A percentile compares a stretch with the other conserved stretches of the same genome.
These are phyloP conservation scores for Brassica carinata DNA, from an alignment of 345 rosid species.

Conservation along the genomic window DNA sequence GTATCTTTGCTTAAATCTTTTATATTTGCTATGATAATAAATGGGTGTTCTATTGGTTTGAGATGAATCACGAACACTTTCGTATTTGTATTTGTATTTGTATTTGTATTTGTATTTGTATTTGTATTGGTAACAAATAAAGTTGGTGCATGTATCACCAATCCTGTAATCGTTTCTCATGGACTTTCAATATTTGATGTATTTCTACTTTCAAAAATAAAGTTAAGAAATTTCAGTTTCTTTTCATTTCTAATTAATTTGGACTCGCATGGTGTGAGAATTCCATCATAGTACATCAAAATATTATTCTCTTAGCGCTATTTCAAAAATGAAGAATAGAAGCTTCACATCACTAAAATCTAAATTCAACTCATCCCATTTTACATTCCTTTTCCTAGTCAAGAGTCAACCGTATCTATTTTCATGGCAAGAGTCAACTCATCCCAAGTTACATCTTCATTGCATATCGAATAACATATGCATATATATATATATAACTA, in stretches of 20 bases:
- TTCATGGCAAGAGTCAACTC: slow-evolving; percentile 14
- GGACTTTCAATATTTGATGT: neutral
- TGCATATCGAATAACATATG: neutral
- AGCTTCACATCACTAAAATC: slow-evolving; percentile 11
- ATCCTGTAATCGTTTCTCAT: slow-evolving; percentile 18
- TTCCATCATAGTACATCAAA: neutral
- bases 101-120: neutral
- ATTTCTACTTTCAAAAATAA: neutral
- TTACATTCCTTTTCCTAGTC: slow-evolving; percentile 12
- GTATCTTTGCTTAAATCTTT: neutral
- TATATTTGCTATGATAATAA: neutral
- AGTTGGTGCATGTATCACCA: slow-evolving; percentile 2
- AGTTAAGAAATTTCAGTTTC: neutral
- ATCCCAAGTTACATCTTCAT: neutral
- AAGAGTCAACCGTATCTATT: slow-evolving; percentile 22
- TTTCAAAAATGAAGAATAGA: slow-evolving; percentile 15
- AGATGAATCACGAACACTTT: slow-evolving; percentile 17
- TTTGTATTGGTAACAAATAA: slow-evolving; percentile 6
- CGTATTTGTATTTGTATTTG: neutral
- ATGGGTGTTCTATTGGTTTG: neutral
- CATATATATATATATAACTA: too few relatives aligned
- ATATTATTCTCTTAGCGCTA: neutral
- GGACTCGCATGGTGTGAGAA: neutral
- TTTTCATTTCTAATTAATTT: neutral
- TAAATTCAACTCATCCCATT: slow-evolving; percentile 24